Conservation (phyloP, 2,329 filamentous ascomycete species). For the Aspergillus niger region DNA sequence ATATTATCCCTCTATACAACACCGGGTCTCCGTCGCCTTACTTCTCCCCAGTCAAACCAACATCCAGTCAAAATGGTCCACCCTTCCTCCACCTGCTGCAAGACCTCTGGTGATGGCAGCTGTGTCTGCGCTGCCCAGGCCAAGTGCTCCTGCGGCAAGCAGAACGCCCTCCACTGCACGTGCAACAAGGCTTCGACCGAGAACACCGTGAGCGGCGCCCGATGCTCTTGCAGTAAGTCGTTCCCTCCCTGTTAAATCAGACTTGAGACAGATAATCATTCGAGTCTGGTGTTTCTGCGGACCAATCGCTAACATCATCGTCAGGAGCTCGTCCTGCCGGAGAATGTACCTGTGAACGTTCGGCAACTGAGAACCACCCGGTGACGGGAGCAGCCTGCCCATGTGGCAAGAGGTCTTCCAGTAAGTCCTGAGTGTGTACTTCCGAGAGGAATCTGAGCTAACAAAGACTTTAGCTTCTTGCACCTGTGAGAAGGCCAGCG, state of each 20-base stretch:
- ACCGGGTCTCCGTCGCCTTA: neutral
- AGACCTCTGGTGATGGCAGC: slow-evolving; percentile 53
- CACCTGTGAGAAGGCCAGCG: slow-evolving; percentile 76
- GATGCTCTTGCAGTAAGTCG: slow-evolving; percentile 76
- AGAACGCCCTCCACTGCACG: slow-evolving; percentile 81
- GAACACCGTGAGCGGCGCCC: slow-evolving; percentile 70
- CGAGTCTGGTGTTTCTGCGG: neutral
- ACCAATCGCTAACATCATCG: slow-evolving; percentile 9
- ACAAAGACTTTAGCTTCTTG: slow-evolving; percentile 59
- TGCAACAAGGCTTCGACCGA: slow-evolving; percentile 76
- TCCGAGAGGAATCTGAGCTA: slow-evolving; percentile 11
- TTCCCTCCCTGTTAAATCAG: neutral
- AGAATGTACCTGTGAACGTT: slow-evolving; percentile 77
- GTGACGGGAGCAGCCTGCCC: slow-evolving; percentile 65
- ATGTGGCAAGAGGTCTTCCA: slow-evolving; percentile 73
- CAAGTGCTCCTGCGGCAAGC: slow-evolving; percentile 85
- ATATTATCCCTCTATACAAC: neutral
- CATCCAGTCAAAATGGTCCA: slow-evolving; percentile 44
- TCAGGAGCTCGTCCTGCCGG: slow-evolving; percentile 71
- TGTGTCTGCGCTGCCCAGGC: slow-evolving; percentile 62
- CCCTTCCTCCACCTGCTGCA: slow-evolving; percentile 60
- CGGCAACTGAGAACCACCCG: slow-evolving; percentile 68
- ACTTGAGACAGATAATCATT: slow-evolving; percentile 19
- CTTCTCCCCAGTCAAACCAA: slow-evolving; percentile 5
- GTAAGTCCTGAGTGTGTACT: slow-evolving; percentile 50